phyloP scores from a whole-genome alignment of 257 asterid genomes.

The Nicotiana knightiana region DNA sequence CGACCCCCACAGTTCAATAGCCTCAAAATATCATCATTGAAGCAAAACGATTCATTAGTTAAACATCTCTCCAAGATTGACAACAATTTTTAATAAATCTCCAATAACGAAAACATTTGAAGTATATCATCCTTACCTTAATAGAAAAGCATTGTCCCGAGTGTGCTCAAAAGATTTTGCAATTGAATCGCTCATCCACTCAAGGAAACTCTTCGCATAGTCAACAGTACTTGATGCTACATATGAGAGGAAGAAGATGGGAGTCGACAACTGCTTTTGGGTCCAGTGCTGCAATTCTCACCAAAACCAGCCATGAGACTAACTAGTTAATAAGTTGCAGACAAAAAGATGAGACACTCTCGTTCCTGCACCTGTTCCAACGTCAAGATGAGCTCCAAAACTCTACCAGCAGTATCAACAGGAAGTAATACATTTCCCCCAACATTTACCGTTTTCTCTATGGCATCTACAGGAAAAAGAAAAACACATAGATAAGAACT shows the following conservation, averaged over 20 bases:
- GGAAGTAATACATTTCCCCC: conserved; percentile 89
- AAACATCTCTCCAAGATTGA: not conserved
- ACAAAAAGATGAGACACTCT: conserved; percentile 13
- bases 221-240: conserved; percentile 92
- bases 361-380: conserved; percentile 59
- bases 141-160: conserved; percentile 83
- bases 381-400: conserved; percentile 78
- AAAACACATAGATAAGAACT: not conserved
- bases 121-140: conserved; percentile 54
- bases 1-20: not conserved
- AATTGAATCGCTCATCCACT: conserved; percentile 97
- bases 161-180: conserved; percentile 94
- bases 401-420: conserved; percentile 97
- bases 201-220: conserved; percentile 91
- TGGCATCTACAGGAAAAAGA: conserved; percentile 47
- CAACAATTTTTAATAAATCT: not conserved
- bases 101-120: not conserved
- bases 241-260: conserved; percentile 79
- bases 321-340: conserved; percentile 8
- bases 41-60: not conserved
- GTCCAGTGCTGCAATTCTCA: conserved; percentile 81
- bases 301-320: conserved; percentile 3
- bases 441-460: conserved; percentile 57
- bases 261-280: conserved; percentile 58
- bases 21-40: conserved; percentile 4